Percentiles rank a stretch among this genome's conserved stretches.
Conservation (phyloP, 2,329 filamentous ascomycete genomes). For the Penicillium occitanis region DNA sequence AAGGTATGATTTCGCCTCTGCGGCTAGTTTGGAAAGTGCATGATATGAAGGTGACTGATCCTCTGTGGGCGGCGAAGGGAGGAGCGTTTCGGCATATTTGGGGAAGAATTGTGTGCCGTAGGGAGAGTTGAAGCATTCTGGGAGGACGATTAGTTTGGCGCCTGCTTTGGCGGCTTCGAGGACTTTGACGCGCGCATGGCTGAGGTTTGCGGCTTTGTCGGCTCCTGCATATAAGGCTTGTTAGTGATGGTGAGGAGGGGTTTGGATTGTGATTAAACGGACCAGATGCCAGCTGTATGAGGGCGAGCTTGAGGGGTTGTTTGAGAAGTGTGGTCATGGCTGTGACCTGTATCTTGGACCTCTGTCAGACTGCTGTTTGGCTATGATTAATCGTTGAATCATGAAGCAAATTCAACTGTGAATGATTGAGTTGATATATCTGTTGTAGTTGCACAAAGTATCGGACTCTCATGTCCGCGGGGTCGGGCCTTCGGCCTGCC, state of each 20-base stretch:
- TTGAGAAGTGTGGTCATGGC: slow-evolving; percentile 63
- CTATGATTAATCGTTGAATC: too few species aligned
- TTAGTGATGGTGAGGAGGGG: neutral
- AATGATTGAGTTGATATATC: neutral
- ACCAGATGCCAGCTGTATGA: slow-evolving; percentile 78
- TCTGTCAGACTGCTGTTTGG: neutral
- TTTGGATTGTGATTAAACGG: slow-evolving; percentile 23
- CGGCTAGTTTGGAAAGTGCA: slow-evolving; percentile 75
- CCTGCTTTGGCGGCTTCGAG: slow-evolving; percentile 73
- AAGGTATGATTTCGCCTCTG: slow-evolving; percentile 75
- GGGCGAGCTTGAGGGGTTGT: slow-evolving; percentile 74
- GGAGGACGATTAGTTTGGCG: slow-evolving; percentile 84
- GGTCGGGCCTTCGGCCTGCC: slow-evolving; percentile 1
- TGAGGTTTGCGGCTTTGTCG: slow-evolving; percentile 83
- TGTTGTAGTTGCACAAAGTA: neutral
- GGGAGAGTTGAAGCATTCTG: slow-evolving; percentile 98
- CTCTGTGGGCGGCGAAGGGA: slow-evolving; percentile 69
- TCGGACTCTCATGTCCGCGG: neutral
- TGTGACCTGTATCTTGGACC: neutral
- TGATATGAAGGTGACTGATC: slow-evolving; percentile 80
- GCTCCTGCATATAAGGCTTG: slow-evolving; percentile 49
- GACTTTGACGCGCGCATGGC: slow-evolving; percentile 76
- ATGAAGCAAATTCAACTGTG: neutral
- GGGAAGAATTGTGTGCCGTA: slow-evolving; percentile 92
- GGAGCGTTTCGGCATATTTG: slow-evolving; percentile 85